Base-by-base conservation (phyloP, 2,329 filamentous ascomycete genomes). In the Fusarium dimerum region DNA sequence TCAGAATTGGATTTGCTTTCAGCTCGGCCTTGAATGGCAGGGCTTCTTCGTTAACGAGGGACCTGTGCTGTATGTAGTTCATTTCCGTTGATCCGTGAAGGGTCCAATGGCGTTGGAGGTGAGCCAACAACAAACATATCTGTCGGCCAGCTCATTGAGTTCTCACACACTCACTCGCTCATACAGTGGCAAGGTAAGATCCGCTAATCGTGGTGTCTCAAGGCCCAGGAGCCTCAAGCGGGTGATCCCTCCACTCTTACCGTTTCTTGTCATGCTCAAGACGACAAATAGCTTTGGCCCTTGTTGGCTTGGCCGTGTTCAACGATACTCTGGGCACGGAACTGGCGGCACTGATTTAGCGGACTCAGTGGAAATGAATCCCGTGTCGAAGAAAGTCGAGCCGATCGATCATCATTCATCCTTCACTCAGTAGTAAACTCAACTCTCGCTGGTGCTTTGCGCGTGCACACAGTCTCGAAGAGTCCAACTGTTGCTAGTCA, bases 371-470 rank as follows among this genome's bases (percentile, higher is more conserved):
- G 32, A 36, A 36, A 36, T 36, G 32, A 36, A 11, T 32, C 32
- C 32, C 7, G 20, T 26, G 20, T 26, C 20, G 7, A 26, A 26
- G 20, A 4, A 26, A 26, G 20, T 7, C 20, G 20, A 26, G 20
- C 20, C 20, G 20, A 26, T 60, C 40, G 40, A 52, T 48, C 48
- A 55, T 60, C 56, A 56, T 38, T 50, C 11, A n/a, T 12, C 32
- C 6, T 11, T 18, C 18, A 11, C 26, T 18, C 3, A 3, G 38
- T 26, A 32, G 18, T 18, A 34, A n/a, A 40, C 32, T 36, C 13
- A 11, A 12, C 32, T 36, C 32, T 36, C 20, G 20, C 20, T 7
- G 20, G 20, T 26, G 20, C 5, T 26, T 26, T 26, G 20, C 20
- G 20, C 20, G 20, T 7, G 20, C 20, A 7, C 20, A 26, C 20